Conservation (phyloP, 1,139 yeast genomes). For the Meyerozyma carpophila region DNA sequence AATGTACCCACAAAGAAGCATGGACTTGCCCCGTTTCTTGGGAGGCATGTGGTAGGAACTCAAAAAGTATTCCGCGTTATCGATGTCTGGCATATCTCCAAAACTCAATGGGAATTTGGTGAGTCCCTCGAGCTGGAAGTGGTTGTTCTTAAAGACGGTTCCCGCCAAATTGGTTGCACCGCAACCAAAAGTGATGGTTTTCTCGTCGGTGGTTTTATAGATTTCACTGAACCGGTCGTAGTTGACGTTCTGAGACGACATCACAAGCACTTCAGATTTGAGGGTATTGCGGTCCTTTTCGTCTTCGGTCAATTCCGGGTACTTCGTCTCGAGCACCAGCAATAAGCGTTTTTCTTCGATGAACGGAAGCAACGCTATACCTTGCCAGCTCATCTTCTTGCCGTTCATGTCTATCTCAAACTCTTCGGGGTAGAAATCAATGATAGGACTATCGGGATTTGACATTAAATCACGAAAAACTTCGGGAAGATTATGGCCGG, state of each 20-base stretch:
- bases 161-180: constrained; percentile 66
- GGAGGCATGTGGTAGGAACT: constrained; percentile 55
- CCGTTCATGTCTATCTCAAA: constrained; percentile 95
- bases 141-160: constrained; percentile 36
- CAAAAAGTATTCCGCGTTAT: constrained; percentile 50
- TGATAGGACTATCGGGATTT: constrained; percentile 72
- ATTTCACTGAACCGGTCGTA: constrained; percentile 30
- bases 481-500: constrained; percentile 85
- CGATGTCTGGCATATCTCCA: constrained; percentile 53
- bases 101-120: constrained; percentile 58
- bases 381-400: constrained; percentile 92
- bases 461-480: constrained; percentile 83
- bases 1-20: constrained; percentile 77
- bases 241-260: constrained; percentile 53
- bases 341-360: constrained; percentile 79
- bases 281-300: constrained; percentile 68
- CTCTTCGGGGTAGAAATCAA: constrained; percentile 87
- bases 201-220: constrained; percentile 18
- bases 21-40: constrained; percentile 60
- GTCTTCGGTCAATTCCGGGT: constrained; percentile 57
- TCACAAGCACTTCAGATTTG: constrained; percentile 55
- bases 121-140: constrained; percentile 42
- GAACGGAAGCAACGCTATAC: constrained; percentile 84
- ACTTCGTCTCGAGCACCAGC: constrained; percentile 59
- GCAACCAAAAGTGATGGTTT: constrained; percentile 38